Base-by-base conservation (phyloP, 108 stramenopile genomes). In the Discostella stelligeroides region DNA sequence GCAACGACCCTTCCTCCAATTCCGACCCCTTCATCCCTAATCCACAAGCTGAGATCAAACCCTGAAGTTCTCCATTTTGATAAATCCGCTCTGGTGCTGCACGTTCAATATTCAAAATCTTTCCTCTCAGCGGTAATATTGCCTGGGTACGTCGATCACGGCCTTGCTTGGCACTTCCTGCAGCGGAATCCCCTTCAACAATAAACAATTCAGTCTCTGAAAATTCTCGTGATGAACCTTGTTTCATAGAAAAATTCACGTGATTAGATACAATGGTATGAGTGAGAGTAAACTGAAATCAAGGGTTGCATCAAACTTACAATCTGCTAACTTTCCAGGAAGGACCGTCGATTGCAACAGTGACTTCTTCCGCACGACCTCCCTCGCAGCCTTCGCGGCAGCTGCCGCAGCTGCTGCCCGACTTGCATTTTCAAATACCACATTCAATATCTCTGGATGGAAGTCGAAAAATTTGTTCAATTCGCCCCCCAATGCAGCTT, bases 61-160 rank as follows among this genome's bases (percentile, higher is more conserved):
- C 91, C 79, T 96, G 95, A 54, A 98, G 74, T 69, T 97, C 97
- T 41, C 66, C 73, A 80, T 97, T 97, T 68, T 95, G 88, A 72
- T 96, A 96, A 54, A 98, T 97, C 63, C 76, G 85, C 70, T 96
- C 96, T 0, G 94, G 64, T 21, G 94, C 87, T 20, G 91, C 95
- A 42, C 93, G 89, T 81, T 98, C 97, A 76, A 98, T 95, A 78
- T 98, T 98, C 60, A 98, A 75, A 60, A 98, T 96, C 82, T 98
- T 98, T 47, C 97, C 97, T 18, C 94, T 83, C 43, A 98, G 79
- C 20, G 97, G 97, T 34, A 98, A 68, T 55, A 98, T 97, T 9
- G 97, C 97, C 76, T 98, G 95, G 10, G 92, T 94, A 15, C 88
- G 63, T 61, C 97, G 82, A 75, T 98, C 91, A 20, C 97, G 80